These are phyloP conservation scores for Fusarium abutilonis DNA, from an alignment of 2,329 filamentous ascomycete genomes.

Conservation along the genomic window DNA sequence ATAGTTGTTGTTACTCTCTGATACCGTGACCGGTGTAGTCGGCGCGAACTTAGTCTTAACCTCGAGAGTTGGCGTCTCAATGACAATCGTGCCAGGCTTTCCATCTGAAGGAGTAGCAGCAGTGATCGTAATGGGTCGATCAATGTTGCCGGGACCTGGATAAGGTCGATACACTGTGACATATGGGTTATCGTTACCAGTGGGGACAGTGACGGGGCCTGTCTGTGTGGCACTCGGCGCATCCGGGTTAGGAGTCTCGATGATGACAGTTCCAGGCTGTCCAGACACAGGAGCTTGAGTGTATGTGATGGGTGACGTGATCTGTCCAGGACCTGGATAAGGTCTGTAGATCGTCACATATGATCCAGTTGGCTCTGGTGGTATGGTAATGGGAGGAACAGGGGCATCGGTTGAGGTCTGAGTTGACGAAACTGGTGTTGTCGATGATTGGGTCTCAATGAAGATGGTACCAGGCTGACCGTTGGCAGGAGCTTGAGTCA, in stretches of 20 bases:
- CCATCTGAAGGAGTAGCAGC: slow-evolving; percentile 17
- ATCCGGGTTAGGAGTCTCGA: slow-evolving; percentile 29
- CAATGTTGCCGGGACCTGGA: slow-evolving; percentile 31
- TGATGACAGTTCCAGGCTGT: slow-evolving; percentile 28
- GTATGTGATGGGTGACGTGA: slow-evolving; percentile 22
- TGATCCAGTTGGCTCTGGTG: slow-evolving; percentile 22
- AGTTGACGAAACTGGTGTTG: slow-evolving; percentile 2
- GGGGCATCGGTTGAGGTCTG: not conserved
- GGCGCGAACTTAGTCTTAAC: slow-evolving; percentile 30
- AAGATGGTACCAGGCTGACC: slow-evolving; percentile 34
- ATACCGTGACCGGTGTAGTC: slow-evolving; percentile 12
- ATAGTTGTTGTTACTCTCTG: slow-evolving; percentile 9
- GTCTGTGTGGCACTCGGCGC: slow-evolving; percentile 23
- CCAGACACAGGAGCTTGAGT: slow-evolving; percentile 27
- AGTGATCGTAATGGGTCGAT: slow-evolving; percentile 30
- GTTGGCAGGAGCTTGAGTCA: slow-evolving; percentile 28
- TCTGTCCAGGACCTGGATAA: slow-evolving; percentile 26
- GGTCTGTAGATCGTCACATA: slow-evolving; percentile 31
- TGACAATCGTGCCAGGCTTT: slow-evolving; percentile 30
- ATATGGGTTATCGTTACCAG: slow-evolving; percentile 21
- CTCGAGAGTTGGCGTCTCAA: slow-evolving; percentile 26
- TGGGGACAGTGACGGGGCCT: slow-evolving; percentile 20
- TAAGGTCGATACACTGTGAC: slow-evolving; percentile 32
- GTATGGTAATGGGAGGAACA: slow-evolving; percentile 17
- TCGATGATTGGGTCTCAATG: slow-evolving; percentile 27